Evolutionary conservation across 2,329 filamentous ascomycete genomes (phyloP).

Genomic region (Colletotrichum falcatum): DNA sequence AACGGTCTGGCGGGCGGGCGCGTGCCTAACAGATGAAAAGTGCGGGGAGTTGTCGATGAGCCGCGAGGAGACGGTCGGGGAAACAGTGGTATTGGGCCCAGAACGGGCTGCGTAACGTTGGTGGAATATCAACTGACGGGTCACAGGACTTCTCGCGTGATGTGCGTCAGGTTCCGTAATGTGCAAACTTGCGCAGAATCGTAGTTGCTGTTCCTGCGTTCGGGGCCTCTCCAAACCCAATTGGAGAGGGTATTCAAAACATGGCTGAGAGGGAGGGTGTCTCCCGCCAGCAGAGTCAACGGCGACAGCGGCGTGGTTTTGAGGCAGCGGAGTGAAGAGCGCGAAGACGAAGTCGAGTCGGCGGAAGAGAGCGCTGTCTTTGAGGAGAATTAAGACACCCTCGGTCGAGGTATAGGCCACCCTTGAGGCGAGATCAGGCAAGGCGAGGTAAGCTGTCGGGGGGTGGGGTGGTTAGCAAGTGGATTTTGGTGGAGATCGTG

Average conservation of each 20-base stretch:
- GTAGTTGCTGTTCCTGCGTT: conserved; percentile 29
- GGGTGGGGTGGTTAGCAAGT: conserved; percentile 41
- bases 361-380: conserved; percentile 28
- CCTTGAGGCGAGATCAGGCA: conserved; percentile 33
- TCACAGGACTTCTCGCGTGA: conserved; percentile 4
- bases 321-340: conserved; percentile 26
- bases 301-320: conserved; percentile 38
- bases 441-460: conserved; percentile 33
- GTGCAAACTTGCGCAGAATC: conserved; percentile 24
- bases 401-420: conserved; percentile 12
- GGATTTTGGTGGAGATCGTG: conserved; percentile 41
- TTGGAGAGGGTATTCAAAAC: conserved; percentile 49
- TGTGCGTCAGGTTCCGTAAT: background rate
- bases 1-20: background rate
- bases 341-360: conserved; percentile 12
- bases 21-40: background rate
- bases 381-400: conserved; percentile 14
- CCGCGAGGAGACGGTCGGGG: background rate
- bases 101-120: conserved; percentile 13
- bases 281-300: conserved; percentile 29
- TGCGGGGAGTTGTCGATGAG: background rate
- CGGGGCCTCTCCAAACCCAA: conserved; percentile 49
- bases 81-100: background rate
- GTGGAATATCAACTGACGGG: conserved; percentile 1
- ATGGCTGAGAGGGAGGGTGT: conserved; percentile 46